phyloP scores from a whole-genome alignment of 305 asterid genomes.

The Fraxinus xanthoxyloides region DNA sequence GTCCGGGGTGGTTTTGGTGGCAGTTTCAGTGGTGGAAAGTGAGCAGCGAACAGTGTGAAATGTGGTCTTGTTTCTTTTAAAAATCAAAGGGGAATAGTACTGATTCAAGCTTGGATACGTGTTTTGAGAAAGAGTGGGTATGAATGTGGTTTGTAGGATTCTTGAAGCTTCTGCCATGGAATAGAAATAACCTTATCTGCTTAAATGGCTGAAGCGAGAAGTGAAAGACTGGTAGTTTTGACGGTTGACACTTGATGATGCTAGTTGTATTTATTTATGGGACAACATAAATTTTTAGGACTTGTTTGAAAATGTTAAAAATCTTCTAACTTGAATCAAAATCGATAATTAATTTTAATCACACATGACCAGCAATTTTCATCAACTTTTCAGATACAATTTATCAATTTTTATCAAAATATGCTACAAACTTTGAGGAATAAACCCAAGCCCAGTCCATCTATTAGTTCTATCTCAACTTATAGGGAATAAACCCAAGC shows the following conservation, averaged over 20 bases:
- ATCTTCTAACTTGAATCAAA: background rate
- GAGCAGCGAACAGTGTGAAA: slow-evolving; percentile 50
- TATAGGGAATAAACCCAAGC: background rate
- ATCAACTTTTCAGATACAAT: background rate
- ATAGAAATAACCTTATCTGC: slow-evolving; percentile 23
- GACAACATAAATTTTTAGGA: background rate
- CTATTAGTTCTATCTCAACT: too few relatives aligned
- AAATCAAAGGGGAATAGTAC: slow-evolving; percentile 22
- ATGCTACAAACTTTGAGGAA: background rate
- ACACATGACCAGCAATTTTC: background rate
- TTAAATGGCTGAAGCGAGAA: background rate
- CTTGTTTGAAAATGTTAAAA: background rate
- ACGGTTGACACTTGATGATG: slow-evolving; percentile 13
- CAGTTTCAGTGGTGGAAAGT: slow-evolving; percentile 41
- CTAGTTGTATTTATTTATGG: background rate
- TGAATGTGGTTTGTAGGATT: slow-evolving; percentile 46
- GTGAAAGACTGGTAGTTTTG: slow-evolving; percentile 16
- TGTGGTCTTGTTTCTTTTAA: slow-evolving; percentile 25
- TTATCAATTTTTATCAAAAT: too few relatives aligned
- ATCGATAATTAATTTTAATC: too few relatives aligned
- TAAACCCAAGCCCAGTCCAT: background rate
- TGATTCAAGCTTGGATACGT: slow-evolving; percentile 27
- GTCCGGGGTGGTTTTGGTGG: slow-evolving; percentile 18
- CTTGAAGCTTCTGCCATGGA: slow-evolving; percentile 74
- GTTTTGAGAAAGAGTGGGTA: slow-evolving; percentile 38